Base-by-base conservation (phyloP, 1,284 basidiomycete species). In the Tilletia horrida region DNA sequence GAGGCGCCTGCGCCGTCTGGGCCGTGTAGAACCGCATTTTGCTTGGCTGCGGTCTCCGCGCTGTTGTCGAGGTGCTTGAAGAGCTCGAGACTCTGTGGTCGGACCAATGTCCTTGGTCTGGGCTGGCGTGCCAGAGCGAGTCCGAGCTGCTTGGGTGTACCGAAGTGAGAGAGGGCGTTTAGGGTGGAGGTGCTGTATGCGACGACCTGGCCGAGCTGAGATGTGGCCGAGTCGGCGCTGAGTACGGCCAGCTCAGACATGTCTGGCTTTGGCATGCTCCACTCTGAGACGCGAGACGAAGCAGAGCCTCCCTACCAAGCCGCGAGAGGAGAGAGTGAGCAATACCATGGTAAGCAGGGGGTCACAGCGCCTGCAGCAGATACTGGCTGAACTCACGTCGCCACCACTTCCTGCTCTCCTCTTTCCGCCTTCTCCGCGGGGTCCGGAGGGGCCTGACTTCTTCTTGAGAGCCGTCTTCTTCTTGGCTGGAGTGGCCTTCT, bases 1-100 rank as follows among this genome's bases (percentile, higher is more conserved):
- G 89, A 91, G 84, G 97, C 97, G 29, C 94, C 94, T 66, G 86
- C 88, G 1, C 93, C 94, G 7, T 86, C 59, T 31, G 67, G 67
- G n/a, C 93, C 94, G 70, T 73, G 62, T 13, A 79, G 65, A 25
- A 78, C 40, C n/a, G 74, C 66, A 27, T 67, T 70, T 0, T 64
- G 29, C 4, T 63, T 50, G 55, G 66, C 31, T 9, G 23, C 48
- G 13, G 18, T 29, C 13, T 43, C 40, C 29, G 73, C 65, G 7
- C 72, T 66, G 2, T 64, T 57, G 55, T 78, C 76, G 21, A 81
- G 66, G 48, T 73, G 65, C 42, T 73, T 70, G 18, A 77, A 69
- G n/a, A 79, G 65, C 62, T 74, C 71, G 0, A 78, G 69, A 16
- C 76, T 69, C 52, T 75, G 74, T 42, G 71, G 57, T 11, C 79